Evolutionary conservation across 257 asterid species (phyloP), one percentile per base, ranked within the genome.

Genomic region (Nicotiana undulata): DNA sequence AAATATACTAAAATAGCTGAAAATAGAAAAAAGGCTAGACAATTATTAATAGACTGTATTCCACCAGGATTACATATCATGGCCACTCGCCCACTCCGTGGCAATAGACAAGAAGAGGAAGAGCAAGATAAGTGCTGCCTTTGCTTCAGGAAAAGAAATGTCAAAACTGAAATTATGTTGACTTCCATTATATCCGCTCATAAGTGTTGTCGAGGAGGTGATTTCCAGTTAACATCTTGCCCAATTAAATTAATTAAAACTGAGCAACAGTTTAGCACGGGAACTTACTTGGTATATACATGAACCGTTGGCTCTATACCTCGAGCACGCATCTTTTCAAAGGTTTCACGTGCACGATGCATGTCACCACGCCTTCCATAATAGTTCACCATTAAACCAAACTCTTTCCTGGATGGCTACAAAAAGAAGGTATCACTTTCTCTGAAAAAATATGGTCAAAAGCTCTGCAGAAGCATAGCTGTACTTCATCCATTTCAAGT

Each of bases 331-430:
- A 93, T 95, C 89, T 86, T 91, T 92, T 95, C 99, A 87, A 95
- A 95, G 59, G 86, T 87, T 87, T 94, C 97, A 66, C 99, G 97
- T 75, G 99, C 98, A 77, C 97, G 96, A 90, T 95, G 97, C 97
- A 92, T 89, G 85, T 95, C 99, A 66, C 99, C 99, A 56, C 98
- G 90, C 85, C 96, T 94, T 31, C 90, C 99, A 81, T 95, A 95
- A 85, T 93, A 95, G 85, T 88, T 92, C 90, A 95, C 95, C 97
- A 95, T 86, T 89, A 94, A 86, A 22, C 97, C 97, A 79, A 90
- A 95, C 89, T 95, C 99, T 86, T 89, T 95, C 85, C 99, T 90
- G 85, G 99, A 93, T 79, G 99, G 99, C 99, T 93, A 90, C 91
- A 88, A 88, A 86, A 84, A 80, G 44, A 58, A 80, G 68, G 80